Conservation (phyloP, 257 asterid species). For the Apocynum venetum region DNA sequence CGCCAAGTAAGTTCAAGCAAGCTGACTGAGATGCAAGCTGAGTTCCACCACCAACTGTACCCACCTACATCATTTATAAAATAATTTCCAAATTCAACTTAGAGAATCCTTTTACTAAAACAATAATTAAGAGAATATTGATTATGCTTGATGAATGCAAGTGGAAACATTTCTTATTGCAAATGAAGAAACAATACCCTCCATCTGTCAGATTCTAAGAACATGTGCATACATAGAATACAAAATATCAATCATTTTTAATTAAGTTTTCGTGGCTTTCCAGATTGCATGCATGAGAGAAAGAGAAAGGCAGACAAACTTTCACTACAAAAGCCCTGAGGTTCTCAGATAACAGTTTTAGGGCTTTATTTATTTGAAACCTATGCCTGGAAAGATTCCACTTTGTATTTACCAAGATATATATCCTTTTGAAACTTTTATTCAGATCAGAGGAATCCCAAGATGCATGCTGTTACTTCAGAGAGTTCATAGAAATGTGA, state of each 20-base stretch:
- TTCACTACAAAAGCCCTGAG: conserved; percentile 11
- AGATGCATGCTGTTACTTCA: conserved; percentile 1
- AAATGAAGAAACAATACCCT: too few relatives aligned
- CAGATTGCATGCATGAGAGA: conserved; percentile 2
- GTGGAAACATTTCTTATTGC: neutral
- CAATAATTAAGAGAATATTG: neutral
- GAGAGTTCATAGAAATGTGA: neutral
- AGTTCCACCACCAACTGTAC: conserved; percentile 58
- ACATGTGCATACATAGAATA: neutral
- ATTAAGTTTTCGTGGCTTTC: neutral
- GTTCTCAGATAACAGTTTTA: conserved; percentile 1
- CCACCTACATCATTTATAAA: conserved; percentile 30
- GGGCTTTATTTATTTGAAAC: neutral
- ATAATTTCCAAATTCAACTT: neutral
- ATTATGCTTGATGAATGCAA: neutral
- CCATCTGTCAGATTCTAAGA: neutral
- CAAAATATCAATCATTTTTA: neutral
- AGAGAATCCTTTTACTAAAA: neutral
- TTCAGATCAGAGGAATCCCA: conserved; percentile 14
- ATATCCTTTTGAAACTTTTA: neutral
- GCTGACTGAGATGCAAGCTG: conserved; percentile 53
- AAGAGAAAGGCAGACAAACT: neutral
- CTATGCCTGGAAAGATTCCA: conserved; percentile 16
- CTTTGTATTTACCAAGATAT: conserved; percentile 4
- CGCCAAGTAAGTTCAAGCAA: conserved; percentile 49